phyloP scores from a whole-genome alignment of 345 rosid species.

The Clarkia xantiana region DNA sequence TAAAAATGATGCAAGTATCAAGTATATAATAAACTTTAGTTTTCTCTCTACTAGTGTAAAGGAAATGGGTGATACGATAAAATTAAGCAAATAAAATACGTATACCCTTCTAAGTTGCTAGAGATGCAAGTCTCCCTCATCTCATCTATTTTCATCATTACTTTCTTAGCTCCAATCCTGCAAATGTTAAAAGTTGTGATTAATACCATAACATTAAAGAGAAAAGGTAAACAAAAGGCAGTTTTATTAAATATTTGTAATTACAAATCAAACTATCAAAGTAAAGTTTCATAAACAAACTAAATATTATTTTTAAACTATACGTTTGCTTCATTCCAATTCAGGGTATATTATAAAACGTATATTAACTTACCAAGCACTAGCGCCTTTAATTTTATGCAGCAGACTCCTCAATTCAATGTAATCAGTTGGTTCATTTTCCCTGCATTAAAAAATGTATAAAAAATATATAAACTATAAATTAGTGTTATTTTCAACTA shows the following conservation, averaged over 20 bases:
- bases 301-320: too few species aligned
- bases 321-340: too few species aligned
- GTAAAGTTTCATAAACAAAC: too few species aligned
- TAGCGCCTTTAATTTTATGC: not conserved
- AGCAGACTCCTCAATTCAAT: not conserved
- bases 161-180: not conserved
- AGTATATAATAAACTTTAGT: too few species aligned
- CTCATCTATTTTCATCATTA: not conserved
- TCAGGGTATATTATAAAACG: not conserved
- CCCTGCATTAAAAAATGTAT: not conserved
- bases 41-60: too few species aligned
- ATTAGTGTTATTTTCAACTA: too few species aligned
- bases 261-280: too few species aligned
- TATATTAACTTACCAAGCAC: not conserved
- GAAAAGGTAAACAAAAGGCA: not conserved
- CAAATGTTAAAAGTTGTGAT: not conserved
- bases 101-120: not conserved
- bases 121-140: conserved; percentile 1
- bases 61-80: too few species aligned
- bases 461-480: too few species aligned
- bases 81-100: too few species aligned
- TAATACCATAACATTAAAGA: too few species aligned
- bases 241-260: not conserved
- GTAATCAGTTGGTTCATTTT: not conserved
- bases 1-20: too few species aligned